Percentiles rank a stretch among this genome's conserved stretches.
Conservation (phyloP, 768 basidiomycete genomes). For the Sporobolomyces roseus region DNA sequence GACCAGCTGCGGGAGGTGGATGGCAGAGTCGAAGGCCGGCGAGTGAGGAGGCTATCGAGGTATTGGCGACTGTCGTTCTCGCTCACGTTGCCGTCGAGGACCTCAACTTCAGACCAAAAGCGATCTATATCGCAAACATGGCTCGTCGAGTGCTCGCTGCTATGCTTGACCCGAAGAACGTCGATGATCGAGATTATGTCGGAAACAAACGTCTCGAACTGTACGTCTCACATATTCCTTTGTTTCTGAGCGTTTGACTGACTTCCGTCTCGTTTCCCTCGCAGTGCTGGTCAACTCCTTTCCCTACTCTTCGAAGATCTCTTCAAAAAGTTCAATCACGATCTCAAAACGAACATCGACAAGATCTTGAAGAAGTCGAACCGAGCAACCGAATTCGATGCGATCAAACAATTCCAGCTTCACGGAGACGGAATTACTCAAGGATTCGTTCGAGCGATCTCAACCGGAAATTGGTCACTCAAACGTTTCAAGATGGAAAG, state of each 20-base stretch:
- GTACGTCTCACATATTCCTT: constrained; percentile 55
- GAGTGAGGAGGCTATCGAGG: constrained; percentile 93
- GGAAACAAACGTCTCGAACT: constrained; percentile 97
- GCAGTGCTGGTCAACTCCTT: constrained; percentile 91
- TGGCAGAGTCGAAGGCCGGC: constrained; percentile 59
- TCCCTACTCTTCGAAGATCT: constrained; percentile 95
- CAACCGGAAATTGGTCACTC: constrained; percentile 97
- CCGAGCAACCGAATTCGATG: constrained; percentile 89
- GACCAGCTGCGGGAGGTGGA: constrained; percentile 53
- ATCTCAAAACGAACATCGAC: constrained; percentile 90
- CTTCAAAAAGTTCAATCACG: constrained; percentile 97
- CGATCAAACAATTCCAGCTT: constrained; percentile 81
- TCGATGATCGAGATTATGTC: constrained; percentile 97
- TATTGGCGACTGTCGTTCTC: constrained; percentile 92
- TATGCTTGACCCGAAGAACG: constrained; percentile 92
- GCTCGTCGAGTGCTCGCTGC: constrained; percentile 92
- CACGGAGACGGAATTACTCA: constrained; percentile 94
- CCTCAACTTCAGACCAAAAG: constrained; percentile 86
- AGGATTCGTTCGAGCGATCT: constrained; percentile 94
- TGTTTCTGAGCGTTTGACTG: not conserved
- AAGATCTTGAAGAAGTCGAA: constrained; percentile 95
- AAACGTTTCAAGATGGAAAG: constrained; percentile 99
- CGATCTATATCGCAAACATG: constrained; percentile 97
- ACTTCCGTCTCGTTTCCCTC: not conserved
- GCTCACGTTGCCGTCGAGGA: constrained; percentile 90